phyloP scores from a whole-genome alignment of 1,139 yeast genomes.

The Spathaspora sp. region DNA sequence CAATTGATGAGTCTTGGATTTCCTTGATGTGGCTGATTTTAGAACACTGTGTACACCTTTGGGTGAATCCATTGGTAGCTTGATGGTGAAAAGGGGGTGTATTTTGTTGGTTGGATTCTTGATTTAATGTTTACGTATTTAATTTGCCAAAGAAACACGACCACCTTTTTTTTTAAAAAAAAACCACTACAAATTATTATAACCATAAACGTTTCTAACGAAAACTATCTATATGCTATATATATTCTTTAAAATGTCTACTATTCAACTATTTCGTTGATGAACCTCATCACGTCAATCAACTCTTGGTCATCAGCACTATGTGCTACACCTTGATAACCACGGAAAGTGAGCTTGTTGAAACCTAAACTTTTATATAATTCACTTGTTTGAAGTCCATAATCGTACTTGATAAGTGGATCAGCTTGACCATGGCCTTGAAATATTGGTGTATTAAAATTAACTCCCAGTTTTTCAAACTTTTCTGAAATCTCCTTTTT shows the following conservation, averaged over 20 bases:
- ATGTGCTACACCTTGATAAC: slow-evolving; percentile 67
- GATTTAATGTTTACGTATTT: neutral
- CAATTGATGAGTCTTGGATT: slow-evolving; percentile 9
- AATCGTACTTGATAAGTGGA: slow-evolving; percentile 54
- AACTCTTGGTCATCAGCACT: slow-evolving; percentile 68
- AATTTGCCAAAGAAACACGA: neutral
- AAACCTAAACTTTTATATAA: slow-evolving; percentile 53
- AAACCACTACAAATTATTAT: neutral
- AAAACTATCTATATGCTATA: neutral
- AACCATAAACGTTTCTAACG: too few species aligned
- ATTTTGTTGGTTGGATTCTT: neutral
- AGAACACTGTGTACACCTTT: neutral
- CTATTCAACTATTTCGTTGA: slow-evolving; percentile 23
- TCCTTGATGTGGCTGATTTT: neutral
- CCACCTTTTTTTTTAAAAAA: neutral
- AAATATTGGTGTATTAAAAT: slow-evolving; percentile 71
- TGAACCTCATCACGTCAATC: slow-evolving; percentile 54
- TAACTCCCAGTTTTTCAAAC: slow-evolving; percentile 28
- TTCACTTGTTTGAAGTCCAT: slow-evolving; percentile 50
- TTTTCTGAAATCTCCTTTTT: slow-evolving; percentile 35
- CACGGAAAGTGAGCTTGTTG: slow-evolving; percentile 52
- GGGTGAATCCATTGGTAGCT: slow-evolving; percentile 2
- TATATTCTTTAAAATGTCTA: neutral
- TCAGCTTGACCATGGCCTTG: slow-evolving; percentile 88
- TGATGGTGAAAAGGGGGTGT: too few species aligned